Evolutionary conservation across 345 rosid species (phyloP), one percentile per base, ranked within the genome.

Genomic region (Isatis tinctoria): DNA sequence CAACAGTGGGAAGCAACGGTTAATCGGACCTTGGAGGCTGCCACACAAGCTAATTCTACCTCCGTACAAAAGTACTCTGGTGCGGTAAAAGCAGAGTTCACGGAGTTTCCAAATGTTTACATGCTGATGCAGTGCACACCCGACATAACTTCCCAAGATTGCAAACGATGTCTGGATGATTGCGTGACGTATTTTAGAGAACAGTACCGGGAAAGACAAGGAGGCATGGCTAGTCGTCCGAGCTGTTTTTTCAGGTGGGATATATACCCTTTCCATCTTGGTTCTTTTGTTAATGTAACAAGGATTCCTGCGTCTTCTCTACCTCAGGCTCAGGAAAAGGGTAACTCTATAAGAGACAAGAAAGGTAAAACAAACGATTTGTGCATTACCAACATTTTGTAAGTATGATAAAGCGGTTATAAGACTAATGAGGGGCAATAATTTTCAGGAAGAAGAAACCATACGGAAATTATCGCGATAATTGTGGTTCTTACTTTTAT

Each of bases 241-340:
- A 60, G 66, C 33, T 60, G 66, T 39, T 14, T 60, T 60, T 60
- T 60, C 48, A 39, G 66, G 66, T 60, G 66, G 48, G 49, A 60
- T 39, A 33, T 37, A 5, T 60, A 39, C 39, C 18, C 7, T 6
- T 60, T 60, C 32, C 47, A 39, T 11, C 24, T 1, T 9, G 2
- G 30, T 49, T 32, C 33, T 27, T 54, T 54, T 54, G 36, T 7
- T 13, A 54, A 54, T 54, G 60, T 54, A 13, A 54, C 60, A 14
- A 28, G 36, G 28, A 18, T 54, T 54, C 18, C 16, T 28, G 60
- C 60, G 13, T 37, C 33, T 54, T 37, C 60, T 54, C 18, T 24
- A 14, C 51, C 52, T 62, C 67, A 24, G 11, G 13, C 7, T 24
- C 36, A 61, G 10, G 47, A 60, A 20, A 59, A 59, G 2, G 30